These are phyloP conservation scores for Suhomyces wounanorum DNA, from an alignment of 1,139 yeast species.

Conservation along the genomic window DNA sequence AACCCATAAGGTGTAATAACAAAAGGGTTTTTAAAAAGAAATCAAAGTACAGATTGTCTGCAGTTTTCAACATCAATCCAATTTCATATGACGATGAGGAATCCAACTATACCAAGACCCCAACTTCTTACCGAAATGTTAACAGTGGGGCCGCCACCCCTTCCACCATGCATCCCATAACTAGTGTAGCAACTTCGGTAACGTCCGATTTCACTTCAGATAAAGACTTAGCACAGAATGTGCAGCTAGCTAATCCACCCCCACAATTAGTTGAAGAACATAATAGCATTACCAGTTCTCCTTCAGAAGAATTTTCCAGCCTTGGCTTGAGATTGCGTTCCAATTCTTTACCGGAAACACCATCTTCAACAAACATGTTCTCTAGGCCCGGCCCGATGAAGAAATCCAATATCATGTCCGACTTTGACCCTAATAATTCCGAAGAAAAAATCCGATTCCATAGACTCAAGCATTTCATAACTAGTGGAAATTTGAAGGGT, in stretches of 20 bases:
- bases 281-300: constrained; percentile 21
- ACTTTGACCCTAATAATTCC: constrained; percentile 14
- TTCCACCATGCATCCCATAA: neutral
- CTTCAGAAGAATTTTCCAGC: constrained; percentile 11
- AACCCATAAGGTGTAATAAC: constrained; percentile 42
- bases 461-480: constrained; percentile 30
- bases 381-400: constrained; percentile 3
- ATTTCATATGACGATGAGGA: constrained; percentile 22
- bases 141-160: constrained; percentile 1
- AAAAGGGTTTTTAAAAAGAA: constrained; percentile 40
- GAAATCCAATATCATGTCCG: constrained; percentile 6
- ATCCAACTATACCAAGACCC: constrained; percentile 7
- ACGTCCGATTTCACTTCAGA: constrained; percentile 14
- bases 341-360: constrained; percentile 28
- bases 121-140: constrained; percentile 1
- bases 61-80: constrained; percentile 43
- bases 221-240: neutral
- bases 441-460: constrained; percentile 24
- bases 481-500: constrained; percentile 16
- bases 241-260: neutral
- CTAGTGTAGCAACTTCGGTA: constrained; percentile 3
- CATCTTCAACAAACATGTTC: constrained; percentile 6
- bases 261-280: constrained; percentile 6
- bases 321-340: constrained; percentile 18
- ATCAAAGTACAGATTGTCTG: constrained; percentile 43